phyloP scores from a whole-genome alignment of 1,284 basidiomycete genomes.

The Wallemia hederae region DNA sequence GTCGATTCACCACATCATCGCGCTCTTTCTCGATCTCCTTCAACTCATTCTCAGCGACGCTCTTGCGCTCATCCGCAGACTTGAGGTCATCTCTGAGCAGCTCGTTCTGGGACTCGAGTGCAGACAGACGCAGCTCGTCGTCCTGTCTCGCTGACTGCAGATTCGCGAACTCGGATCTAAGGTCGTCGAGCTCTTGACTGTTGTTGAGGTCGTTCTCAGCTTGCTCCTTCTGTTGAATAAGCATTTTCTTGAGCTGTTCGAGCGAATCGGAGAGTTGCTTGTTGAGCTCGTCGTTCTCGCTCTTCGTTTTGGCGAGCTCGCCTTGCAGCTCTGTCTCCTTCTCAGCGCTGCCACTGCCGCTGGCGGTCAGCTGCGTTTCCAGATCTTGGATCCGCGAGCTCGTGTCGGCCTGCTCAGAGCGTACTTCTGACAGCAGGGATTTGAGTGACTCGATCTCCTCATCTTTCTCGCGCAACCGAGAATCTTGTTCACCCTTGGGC shows the following conservation, averaged over 20 bases:
- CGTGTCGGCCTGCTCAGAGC: background rate
- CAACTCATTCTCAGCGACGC: background rate
- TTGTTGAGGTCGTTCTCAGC: background rate
- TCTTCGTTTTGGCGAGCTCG: background rate
- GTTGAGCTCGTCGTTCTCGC: background rate
- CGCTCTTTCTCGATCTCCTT: background rate
- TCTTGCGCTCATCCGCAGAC: no score
- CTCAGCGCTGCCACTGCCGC: background rate
- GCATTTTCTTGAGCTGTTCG: background rate
- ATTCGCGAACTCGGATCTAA: background rate
- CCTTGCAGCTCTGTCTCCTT: background rate
- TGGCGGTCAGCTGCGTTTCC: background rate
- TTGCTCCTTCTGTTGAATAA: background rate
- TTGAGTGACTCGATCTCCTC: background rate
- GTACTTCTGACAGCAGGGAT: background rate
- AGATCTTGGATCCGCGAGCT: background rate
- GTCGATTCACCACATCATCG: background rate
- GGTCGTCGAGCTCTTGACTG: background rate
- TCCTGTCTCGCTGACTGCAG: background rate
- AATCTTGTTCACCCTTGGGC: background rate
- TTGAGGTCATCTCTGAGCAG: no score
- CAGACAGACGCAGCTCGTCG: background rate
- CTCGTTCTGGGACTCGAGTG: background rate
- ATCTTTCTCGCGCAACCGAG: background rate
- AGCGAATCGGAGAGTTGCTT: background rate